Percentiles rank a stretch among this genome's conserved stretches.
Conservation (phyloP, 2,329 filamentous ascomycete genomes). For the Thermothelomyces thermophilus region DNA sequence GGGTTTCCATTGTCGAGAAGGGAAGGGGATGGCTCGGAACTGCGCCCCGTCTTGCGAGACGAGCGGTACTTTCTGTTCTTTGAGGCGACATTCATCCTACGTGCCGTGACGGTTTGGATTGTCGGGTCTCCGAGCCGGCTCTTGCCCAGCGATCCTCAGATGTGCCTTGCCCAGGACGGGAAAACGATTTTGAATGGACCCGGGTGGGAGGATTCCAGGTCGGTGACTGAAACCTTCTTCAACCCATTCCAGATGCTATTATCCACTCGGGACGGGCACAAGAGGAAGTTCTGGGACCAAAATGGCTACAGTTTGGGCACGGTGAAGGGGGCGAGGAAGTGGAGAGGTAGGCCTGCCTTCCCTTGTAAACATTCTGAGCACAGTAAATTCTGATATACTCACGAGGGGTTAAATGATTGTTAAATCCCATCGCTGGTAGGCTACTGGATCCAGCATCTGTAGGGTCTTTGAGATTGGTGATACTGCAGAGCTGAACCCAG, state of each 20-base stretch:
- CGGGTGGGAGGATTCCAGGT: slow-evolving; percentile 3
- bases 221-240: neutral
- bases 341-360: neutral
- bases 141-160: neutral
- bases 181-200: slow-evolving; percentile 1
- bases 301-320: neutral
- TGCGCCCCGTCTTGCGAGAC: neutral
- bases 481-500: too few species aligned
- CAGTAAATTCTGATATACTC: too few species aligned
- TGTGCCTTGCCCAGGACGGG: slow-evolving; percentile 2
- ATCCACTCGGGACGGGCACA: neutral
- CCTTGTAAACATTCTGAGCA: neutral
- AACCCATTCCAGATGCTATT: slow-evolving; percentile 3
- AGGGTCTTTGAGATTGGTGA: too few species aligned
- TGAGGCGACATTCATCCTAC: neutral
- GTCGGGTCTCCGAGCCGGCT: neutral
- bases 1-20: neutral
- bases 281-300: slow-evolving; percentile 8
- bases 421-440: too few species aligned
- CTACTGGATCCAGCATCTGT: too few species aligned
- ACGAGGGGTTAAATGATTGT: too few species aligned
- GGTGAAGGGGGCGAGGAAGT: neutral
- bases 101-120: neutral
- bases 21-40: neutral
- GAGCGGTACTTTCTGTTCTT: slow-evolving; percentile 5